Conservation (phyloP, 768 basidiomycete species). For the Xerocomus spinulosus region DNA sequence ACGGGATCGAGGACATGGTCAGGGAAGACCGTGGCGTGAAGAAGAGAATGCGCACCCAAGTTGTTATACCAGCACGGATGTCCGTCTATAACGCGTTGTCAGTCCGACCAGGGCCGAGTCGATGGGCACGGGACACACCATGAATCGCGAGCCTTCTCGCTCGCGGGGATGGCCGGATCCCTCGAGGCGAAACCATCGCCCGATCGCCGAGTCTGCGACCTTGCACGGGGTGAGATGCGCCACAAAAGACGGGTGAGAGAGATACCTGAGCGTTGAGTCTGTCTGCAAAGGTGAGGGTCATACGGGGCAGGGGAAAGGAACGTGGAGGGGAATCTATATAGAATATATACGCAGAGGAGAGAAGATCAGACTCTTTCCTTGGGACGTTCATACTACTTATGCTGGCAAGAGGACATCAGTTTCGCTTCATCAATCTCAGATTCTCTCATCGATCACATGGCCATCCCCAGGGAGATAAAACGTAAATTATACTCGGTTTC, state of each 20-base stretch:
- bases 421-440: conserved; percentile 21
- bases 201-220: conserved; percentile 41
- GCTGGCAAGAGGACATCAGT: conserved; percentile 9
- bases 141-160: conserved; percentile 60
- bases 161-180: conserved; percentile 63
- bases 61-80: conserved; percentile 73
- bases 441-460: conserved; percentile 12
- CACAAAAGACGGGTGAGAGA: not conserved
- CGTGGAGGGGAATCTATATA: conserved; percentile 4
- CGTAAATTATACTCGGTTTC: conserved; percentile 13
- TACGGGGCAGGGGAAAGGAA: conserved; percentile 22
- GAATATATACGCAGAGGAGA: conserved; percentile 22
- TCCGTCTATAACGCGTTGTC: conserved; percentile 50
- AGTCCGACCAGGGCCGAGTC: not conserved
- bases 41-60: conserved; percentile 55
- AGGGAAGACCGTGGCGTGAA: conserved; percentile 5
- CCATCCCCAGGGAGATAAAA: conserved; percentile 22
- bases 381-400: conserved; percentile 9
- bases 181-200: conserved; percentile 70
- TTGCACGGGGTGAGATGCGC: conserved; percentile 9
- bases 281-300: conserved; percentile 39
- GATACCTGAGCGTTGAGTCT: conserved; percentile 39
- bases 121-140: conserved; percentile 31
- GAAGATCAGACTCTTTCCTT: not conserved
- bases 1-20: not conserved